Evolutionary conservation across 441 rosid genomes (phyloP).

Genomic region (Eutrema salsugineum): DNA sequence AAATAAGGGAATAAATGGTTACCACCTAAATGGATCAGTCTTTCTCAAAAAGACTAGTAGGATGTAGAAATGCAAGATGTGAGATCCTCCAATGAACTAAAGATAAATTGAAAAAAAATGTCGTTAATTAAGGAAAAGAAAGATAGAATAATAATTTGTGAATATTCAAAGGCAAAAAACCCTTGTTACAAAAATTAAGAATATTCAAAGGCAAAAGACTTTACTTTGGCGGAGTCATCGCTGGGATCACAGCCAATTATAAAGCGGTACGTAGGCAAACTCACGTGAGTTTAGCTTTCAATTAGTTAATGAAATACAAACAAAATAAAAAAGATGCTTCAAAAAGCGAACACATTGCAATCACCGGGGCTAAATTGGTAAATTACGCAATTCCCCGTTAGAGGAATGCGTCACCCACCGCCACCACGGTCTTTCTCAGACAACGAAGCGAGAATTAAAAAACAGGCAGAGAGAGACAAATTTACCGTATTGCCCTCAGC

Average conservation of each 20-base stretch:
- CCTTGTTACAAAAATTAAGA: too few relatives aligned
- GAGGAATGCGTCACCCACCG: conserved; percentile 15
- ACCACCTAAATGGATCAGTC: too few relatives aligned
- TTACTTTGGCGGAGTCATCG: neutral
- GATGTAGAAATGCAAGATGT: neutral
- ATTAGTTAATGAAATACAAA: neutral
- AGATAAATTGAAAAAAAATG: neutral
- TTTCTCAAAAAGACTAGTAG: neutral
- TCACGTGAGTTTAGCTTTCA: conserved; percentile 15
- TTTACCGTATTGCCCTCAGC: conserved; percentile 16
- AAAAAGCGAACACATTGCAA: neutral
- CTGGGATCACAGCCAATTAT: conserved; percentile 13
- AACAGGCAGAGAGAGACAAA: neutral
- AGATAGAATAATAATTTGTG: neutral
- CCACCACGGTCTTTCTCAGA: conserved; percentile 19
- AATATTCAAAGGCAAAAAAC: neutral
- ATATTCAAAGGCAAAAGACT: neutral
- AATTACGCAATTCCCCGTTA: neutral
- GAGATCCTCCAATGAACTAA: neutral
- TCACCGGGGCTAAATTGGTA: conserved; percentile 2
- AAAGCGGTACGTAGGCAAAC: neutral
- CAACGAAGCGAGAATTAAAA: neutral
- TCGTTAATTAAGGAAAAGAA: too few relatives aligned
- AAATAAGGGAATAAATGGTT: too few relatives aligned
- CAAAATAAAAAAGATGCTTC: neutral